phyloP scores from a whole-genome alignment of 345 rosid genomes.

The Schrenkiella parvula region DNA sequence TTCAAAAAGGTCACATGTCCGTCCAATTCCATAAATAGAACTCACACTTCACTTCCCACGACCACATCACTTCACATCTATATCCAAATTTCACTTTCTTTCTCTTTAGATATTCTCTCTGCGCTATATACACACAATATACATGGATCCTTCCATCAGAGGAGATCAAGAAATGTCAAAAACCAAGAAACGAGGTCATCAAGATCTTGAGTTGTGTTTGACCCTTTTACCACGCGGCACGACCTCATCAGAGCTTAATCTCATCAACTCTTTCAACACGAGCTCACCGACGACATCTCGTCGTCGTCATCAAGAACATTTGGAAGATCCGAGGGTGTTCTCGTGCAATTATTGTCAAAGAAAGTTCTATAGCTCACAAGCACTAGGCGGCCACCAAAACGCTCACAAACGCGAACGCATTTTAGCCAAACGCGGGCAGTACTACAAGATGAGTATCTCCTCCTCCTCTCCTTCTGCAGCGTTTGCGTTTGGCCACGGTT shows the following conservation, averaged over 20 bases:
- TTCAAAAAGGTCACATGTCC: slow-evolving; percentile 28
- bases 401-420: slow-evolving; percentile 91
- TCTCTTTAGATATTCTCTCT: slow-evolving; percentile 14
- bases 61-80: slow-evolving; percentile 28
- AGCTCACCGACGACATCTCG: slow-evolving; percentile 23
- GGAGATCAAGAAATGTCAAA: slow-evolving; percentile 11
- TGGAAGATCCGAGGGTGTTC: slow-evolving; percentile 58
- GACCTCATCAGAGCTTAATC: slow-evolving; percentile 43
- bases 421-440: slow-evolving; percentile 69
- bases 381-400: slow-evolving; percentile 95
- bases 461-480: slow-evolving; percentile 30
- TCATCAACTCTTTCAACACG: slow-evolving; percentile 42
- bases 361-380: slow-evolving; percentile 93
- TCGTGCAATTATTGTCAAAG: slow-evolving; percentile 90
- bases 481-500: slow-evolving; percentile 35
- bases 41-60: slow-evolving; percentile 31
- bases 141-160: slow-evolving; percentile 19
- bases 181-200: slow-evolving; percentile 19
- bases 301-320: slow-evolving; percentile 16
- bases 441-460: slow-evolving; percentile 27
- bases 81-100: slow-evolving; percentile 8
- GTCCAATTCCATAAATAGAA: slow-evolving; percentile 28
- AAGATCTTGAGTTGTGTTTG: slow-evolving; percentile 55
- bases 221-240: slow-evolving; percentile 43
- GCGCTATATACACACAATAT: neutral